A percentile compares a stretch with the other conserved stretches of the same genome.
Conservation (phyloP, 83 land plant genomes). For the Picea abies region DNA sequence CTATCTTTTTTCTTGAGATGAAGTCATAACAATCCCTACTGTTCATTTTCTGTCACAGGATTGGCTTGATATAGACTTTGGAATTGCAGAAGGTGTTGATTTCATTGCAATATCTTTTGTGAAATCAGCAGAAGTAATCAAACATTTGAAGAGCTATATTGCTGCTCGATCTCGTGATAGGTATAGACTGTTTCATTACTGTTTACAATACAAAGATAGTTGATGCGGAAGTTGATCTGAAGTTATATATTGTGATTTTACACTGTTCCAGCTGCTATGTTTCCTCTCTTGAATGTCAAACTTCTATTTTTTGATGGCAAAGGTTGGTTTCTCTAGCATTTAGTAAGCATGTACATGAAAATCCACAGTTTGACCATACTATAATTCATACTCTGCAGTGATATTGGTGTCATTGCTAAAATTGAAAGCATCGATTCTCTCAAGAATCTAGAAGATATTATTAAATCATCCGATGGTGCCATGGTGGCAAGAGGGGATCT, state of each 20-base stretch:
- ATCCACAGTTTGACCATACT: constrained; percentile 11
- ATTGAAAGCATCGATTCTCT: constrained; percentile 72
- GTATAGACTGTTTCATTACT: constrained; percentile 16
- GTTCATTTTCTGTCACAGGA: constrained; percentile 49
- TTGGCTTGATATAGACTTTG: constrained; percentile 91
- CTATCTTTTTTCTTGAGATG: background rate
- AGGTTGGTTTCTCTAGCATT: background rate
- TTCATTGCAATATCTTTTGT: constrained; percentile 87
- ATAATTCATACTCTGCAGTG: constrained; percentile 27
- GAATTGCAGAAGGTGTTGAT: constrained; percentile 79
- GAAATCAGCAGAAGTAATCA: constrained; percentile 61
- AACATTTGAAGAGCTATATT: constrained; percentile 70
- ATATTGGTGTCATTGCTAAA: constrained; percentile 76
- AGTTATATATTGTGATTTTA: background rate
- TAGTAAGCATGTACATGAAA: background rate
- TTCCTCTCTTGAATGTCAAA: no score
- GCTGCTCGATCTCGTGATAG: constrained; percentile 55
- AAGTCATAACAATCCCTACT: constrained; percentile 6
- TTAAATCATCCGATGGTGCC: constrained; percentile 80
- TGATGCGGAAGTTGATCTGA: no score
- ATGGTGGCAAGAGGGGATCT: constrained; percentile 96
- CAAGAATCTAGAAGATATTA: constrained; percentile 49
- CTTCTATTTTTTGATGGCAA: background rate
- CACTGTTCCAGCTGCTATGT: background rate
- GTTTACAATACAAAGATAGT: no score